These are phyloP conservation scores for Eucalyptus polyanthemos DNA, from an alignment of 345 rosid species.

Conservation along the genomic window DNA sequence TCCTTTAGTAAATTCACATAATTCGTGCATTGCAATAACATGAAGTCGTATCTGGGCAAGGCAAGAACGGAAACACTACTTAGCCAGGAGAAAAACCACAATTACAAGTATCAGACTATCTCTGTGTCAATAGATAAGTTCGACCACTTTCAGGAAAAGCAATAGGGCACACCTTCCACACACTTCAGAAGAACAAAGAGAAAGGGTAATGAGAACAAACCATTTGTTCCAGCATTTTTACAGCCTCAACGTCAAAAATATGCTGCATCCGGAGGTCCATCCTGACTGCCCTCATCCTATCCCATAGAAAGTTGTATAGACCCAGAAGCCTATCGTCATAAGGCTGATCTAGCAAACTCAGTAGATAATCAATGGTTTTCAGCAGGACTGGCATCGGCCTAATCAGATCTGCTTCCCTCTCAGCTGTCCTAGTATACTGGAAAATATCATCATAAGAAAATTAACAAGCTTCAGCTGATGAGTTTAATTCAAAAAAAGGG, in stretches of 20 bases:
- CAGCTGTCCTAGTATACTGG: constrained; percentile 92
- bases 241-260: constrained; percentile 68
- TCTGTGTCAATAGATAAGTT: neutral
- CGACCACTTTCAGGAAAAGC: neutral
- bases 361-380: constrained; percentile 70
- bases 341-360: constrained; percentile 78
- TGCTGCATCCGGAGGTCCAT: constrained; percentile 99
- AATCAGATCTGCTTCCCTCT: constrained; percentile 84
- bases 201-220: constrained; percentile 21
- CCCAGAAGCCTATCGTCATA: constrained; percentile 74
- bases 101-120: neutral
- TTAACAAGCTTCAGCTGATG: neutral
- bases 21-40: constrained; percentile 88
- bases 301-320: constrained; percentile 93
- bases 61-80: constrained; percentile 1
- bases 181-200: neutral
- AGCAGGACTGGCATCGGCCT: constrained; percentile 87
- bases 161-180: neutral
- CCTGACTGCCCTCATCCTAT: constrained; percentile 94
- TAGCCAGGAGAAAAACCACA: neutral
- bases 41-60: constrained; percentile 86
- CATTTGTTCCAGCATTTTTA: constrained; percentile 94
- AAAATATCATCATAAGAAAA: neutral
- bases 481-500: neutral
- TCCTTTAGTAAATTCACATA: constrained; percentile 89